phyloP scores from a whole-genome alignment of 2,329 filamentous ascomycete genomes.

The Aureobasidium musti region DNA sequence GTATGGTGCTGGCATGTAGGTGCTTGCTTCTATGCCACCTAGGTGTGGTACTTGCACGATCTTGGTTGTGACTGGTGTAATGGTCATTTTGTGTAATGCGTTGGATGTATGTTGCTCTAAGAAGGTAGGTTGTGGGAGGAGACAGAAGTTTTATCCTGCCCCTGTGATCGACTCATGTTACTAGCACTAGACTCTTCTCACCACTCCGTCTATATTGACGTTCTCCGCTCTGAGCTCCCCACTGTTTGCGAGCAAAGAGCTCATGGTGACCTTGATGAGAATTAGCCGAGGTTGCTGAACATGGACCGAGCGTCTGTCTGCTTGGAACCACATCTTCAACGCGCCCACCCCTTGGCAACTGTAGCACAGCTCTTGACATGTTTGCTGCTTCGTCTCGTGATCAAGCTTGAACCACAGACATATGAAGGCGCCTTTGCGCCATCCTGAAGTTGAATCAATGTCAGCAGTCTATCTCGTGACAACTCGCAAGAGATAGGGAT shows the following conservation, averaged over 20 bases:
- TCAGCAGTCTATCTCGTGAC: neutral
- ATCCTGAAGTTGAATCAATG: neutral
- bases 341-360: conserved; percentile 7
- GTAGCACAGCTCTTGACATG: conserved; percentile 2
- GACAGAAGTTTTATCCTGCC: neutral
- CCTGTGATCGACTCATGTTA: neutral
- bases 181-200: neutral
- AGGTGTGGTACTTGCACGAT: conserved; percentile 53
- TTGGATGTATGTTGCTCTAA: neutral
- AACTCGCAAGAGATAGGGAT: too few relatives aligned
- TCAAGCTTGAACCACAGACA: neutral
- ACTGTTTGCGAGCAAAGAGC: neutral
- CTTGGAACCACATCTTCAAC: neutral
- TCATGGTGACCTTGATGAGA: conserved; percentile 6
- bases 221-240: conserved; percentile 6
- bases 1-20: conserved; percentile 46
- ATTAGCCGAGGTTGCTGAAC: conserved; percentile 9
- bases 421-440: neutral
- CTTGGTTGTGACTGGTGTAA: conserved; percentile 35
- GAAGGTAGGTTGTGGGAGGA: neutral
- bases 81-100: conserved; percentile 26
- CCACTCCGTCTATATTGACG: neutral
- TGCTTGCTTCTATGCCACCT: conserved; percentile 53
- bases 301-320: conserved; percentile 2
- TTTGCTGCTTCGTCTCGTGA: conserved; percentile 22